Percentiles rank a stretch among this genome's conserved stretches.
These are phyloP conservation scores for Hygrocybe punicea DNA, from an alignment of 768 basidiomycete genomes.

Conservation along the genomic window DNA sequence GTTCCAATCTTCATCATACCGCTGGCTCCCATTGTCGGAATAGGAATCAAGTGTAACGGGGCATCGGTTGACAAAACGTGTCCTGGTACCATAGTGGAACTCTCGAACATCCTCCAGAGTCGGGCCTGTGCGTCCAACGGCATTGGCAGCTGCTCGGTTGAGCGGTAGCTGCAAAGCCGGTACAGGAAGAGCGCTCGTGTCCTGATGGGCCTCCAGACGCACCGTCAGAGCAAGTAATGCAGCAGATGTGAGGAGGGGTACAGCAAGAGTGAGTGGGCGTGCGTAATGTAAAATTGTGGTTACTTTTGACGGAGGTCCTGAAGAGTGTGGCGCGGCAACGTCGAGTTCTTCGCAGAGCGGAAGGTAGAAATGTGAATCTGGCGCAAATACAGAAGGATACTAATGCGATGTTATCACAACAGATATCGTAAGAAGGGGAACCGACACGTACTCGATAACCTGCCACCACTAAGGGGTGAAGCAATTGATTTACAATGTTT, in stretches of 20 bases:
- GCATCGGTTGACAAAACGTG: slow-evolving; percentile 24
- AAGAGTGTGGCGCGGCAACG: slow-evolving; percentile 16
- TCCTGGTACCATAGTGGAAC: slow-evolving; percentile 39
- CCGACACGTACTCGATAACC: slow-evolving; percentile 38
- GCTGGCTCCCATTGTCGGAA: slow-evolving; percentile 22
- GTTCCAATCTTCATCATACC: slow-evolving; percentile 49
- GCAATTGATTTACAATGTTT: slow-evolving; percentile 28
- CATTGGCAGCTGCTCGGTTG: slow-evolving; percentile 34
- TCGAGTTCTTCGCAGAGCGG: slow-evolving; percentile 34
- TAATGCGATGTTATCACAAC: slow-evolving; percentile 17
- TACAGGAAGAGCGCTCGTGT: slow-evolving; percentile 23
- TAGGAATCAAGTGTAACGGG: slow-evolving; percentile 15
- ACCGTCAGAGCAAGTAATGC: slow-evolving; percentile 38
- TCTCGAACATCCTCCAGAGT: slow-evolving; percentile 40
- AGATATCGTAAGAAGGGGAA: not conserved
- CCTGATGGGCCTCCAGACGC: slow-evolving; percentile 38
- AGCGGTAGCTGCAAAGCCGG: slow-evolving; percentile 27
- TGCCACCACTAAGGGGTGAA: slow-evolving; percentile 38
- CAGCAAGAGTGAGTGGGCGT: slow-evolving; percentile 38
- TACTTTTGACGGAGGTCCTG: slow-evolving; percentile 32
- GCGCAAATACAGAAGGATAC: slow-evolving; percentile 43
- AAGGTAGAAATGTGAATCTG: slow-evolving; percentile 43
- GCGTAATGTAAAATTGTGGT: slow-evolving; percentile 40
- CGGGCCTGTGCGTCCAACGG: slow-evolving; percentile 28
- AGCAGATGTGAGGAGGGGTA: slow-evolving; percentile 41